Evolutionary conservation across 768 basidiomycete genomes (phyloP), one percentile per base, ranked within the genome.

Genomic region (Daedaleopsis sinensis): DNA sequence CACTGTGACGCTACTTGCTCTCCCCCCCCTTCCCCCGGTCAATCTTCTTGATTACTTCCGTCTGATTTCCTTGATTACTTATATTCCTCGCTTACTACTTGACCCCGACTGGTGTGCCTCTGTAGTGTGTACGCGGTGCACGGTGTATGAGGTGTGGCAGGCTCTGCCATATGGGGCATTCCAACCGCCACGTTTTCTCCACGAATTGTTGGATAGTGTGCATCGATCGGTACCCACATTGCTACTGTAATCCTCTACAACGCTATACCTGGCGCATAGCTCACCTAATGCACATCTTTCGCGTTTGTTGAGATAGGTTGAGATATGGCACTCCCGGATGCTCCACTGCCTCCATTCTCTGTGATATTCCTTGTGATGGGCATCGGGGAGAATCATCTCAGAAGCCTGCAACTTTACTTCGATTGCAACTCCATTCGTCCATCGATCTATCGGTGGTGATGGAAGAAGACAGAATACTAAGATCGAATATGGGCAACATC

Each of bases 111-210:
- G 42, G 52, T 24, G 43, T 50, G 61, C 39, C 27, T 32, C 52
- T 54, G 43, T 57, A 57, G 51, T 49, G n/a, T 44, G 54, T 55
- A 50, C 50, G 18, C 47, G 23, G 36, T 50, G 36, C 51, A 48
- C 50, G 35, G 39, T 52, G 32, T 55, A 52, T 21, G 47, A 52
- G 52, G 47, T 48, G 51, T 52, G 36, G 47, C 51, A 13, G 49
- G 32, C 39, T 21, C 19, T 27, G 53, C 47, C 57, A 58, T 43
- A 52, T 16, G 16, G 53, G 21, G 27, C 19, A 35, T 27, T 50
- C 27, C 38, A 11, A 52, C 36, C 7, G 37, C 32, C 21, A 3
- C 13, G n/a, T n/a, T n/a, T n/a, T 21, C 23, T 18, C 16, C 51
- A 18, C 37, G 9, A 18, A 43, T 23, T 21, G 46, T 24, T 36